These are phyloP conservation scores for Botrytis deweyae DNA, from an alignment of 2,329 filamentous ascomycete genomes.

Conservation along the genomic window DNA sequence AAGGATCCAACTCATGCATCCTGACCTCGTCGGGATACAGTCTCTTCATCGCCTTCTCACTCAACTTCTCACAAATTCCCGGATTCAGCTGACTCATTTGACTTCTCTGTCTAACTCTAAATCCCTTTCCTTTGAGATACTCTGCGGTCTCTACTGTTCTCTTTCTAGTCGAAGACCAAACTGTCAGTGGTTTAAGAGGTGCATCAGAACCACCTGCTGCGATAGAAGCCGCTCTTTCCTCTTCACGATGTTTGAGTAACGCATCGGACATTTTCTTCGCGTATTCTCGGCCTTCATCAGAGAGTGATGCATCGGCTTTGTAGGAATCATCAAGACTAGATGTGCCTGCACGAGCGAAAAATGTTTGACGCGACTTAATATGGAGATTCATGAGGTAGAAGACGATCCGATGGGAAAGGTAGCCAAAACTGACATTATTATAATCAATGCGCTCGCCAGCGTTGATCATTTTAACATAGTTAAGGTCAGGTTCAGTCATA, in stretches of 20 bases:
- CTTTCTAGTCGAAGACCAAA: constrained; percentile 93
- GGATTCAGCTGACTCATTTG: constrained; percentile 98
- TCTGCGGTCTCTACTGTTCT: constrained; percentile 89
- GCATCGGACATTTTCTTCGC: constrained; percentile 83
- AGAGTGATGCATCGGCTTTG: constrained; percentile 85
- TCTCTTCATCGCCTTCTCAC: constrained; percentile 74
- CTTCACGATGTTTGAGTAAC: constrained; percentile 77
- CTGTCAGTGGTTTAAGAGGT: constrained; percentile 74
- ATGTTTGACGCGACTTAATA: constrained; percentile 91
- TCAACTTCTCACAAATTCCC: constrained; percentile 91
- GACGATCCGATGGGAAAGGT: constrained; percentile 93
- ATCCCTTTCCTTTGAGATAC: constrained; percentile 74
- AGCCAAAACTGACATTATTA: constrained; percentile 96
- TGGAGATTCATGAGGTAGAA: constrained; percentile 98
- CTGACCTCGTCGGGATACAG: constrained; percentile 87
- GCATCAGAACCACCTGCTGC: constrained; percentile 65
- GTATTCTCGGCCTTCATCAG: constrained; percentile 76
- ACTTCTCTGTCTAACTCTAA: constrained; percentile 84
- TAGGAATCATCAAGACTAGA: constrained; percentile 88
- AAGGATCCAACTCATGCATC: constrained; percentile 92
- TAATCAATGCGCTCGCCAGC: constrained; percentile 90
- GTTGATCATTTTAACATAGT: constrained; percentile 99
- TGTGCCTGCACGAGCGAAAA: constrained; percentile 85
- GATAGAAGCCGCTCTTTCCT: constrained; percentile 70
- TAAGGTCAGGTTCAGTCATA: constrained; percentile 90